These are phyloP conservation scores for Psilocybe tampanensis DNA, from an alignment of 768 basidiomycete genomes.

Conservation along the genomic window DNA sequence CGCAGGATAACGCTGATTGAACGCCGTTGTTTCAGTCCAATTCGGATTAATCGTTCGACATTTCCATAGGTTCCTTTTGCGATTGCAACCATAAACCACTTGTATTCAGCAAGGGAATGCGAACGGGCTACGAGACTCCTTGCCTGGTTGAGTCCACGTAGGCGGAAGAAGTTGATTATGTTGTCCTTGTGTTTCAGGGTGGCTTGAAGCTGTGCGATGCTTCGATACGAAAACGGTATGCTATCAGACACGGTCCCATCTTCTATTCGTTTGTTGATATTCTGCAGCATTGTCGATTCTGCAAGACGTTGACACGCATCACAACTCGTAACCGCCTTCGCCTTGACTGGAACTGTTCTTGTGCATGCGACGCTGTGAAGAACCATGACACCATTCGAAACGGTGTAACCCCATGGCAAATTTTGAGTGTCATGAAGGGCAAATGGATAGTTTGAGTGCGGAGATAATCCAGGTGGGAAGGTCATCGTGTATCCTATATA, in stretches of 20 bases:
- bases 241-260: slow-evolving; percentile 13
- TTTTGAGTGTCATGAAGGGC: slow-evolving; percentile 21
- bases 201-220: not conserved
- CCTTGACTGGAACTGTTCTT: not conserved
- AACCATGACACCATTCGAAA: slow-evolving; percentile 13
- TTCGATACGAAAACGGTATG: slow-evolving; percentile 10
- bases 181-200: not conserved
- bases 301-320: not conserved
- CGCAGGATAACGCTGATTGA: slow-evolving; percentile 15
- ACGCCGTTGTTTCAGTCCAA: slow-evolving; percentile 15
- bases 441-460: slow-evolving; percentile 26
- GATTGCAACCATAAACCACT: slow-evolving; percentile 22
- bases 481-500: no score
- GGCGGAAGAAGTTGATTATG: slow-evolving; percentile 12
- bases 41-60: slow-evolving; percentile 19
- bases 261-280: slow-evolving; percentile 6
- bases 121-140: slow-evolving; percentile 14
- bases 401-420: slow-evolving; percentile 26
- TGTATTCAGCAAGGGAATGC: slow-evolving; percentile 18
- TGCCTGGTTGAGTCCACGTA: slow-evolving; percentile 21
- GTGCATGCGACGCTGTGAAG: slow-evolving; percentile 1
- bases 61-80: slow-evolving; percentile 22
- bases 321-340: not conserved
- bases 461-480: slow-evolving; percentile 23
- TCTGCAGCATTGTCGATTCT: slow-evolving; percentile 3